A percentile compares a stretch with the other conserved stretches of the same genome.
These are phyloP conservation scores for Scleromitrula shiraiana DNA, from an alignment of 2,329 filamentous ascomycete species.

Conservation along the genomic window DNA sequence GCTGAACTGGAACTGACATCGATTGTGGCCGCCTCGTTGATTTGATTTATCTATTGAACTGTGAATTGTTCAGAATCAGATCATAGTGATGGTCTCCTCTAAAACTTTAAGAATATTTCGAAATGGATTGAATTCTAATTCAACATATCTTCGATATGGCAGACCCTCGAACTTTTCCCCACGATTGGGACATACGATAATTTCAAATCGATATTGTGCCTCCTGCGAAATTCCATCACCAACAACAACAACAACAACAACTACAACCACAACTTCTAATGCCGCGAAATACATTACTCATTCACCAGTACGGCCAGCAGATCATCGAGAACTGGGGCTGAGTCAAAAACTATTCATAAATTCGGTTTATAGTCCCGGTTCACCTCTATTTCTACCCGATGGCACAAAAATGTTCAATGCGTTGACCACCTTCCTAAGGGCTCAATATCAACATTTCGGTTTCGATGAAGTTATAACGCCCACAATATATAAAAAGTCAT, in stretches of 20 bases:
- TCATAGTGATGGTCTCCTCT: conserved; percentile 26
- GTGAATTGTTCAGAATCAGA: conserved; percentile 2
- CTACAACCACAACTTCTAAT: conserved; percentile 1
- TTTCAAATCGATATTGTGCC: conserved; percentile 27
- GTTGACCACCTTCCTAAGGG: conserved; percentile 70
- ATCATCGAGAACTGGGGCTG: conserved; percentile 52
- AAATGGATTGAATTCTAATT: conserved; percentile 4
- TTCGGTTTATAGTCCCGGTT: conserved; percentile 74
- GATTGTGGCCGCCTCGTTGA: too few species aligned
- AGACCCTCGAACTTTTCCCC: background rate
- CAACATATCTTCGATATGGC: conserved; percentile 9
- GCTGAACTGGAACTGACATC: too few species aligned
- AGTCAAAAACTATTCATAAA: conserved; percentile 73
- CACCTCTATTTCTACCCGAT: conserved; percentile 75
- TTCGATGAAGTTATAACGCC: conserved; percentile 86
- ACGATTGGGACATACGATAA: conserved; percentile 7
- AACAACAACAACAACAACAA: too few species aligned
- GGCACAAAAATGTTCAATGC: conserved; percentile 79
- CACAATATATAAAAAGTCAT: conserved; percentile 80
- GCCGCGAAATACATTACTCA: background rate
- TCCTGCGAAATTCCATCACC: conserved; percentile 20
- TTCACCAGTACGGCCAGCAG: conserved; percentile 28
- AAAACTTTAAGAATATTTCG: conserved; percentile 23
- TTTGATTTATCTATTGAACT: too few species aligned
- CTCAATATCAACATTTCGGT: conserved; percentile 76